These are phyloP conservation scores for Atractiella rhizophila DNA, from an alignment of 768 basidiomycete species.

Conservation along the genomic window DNA sequence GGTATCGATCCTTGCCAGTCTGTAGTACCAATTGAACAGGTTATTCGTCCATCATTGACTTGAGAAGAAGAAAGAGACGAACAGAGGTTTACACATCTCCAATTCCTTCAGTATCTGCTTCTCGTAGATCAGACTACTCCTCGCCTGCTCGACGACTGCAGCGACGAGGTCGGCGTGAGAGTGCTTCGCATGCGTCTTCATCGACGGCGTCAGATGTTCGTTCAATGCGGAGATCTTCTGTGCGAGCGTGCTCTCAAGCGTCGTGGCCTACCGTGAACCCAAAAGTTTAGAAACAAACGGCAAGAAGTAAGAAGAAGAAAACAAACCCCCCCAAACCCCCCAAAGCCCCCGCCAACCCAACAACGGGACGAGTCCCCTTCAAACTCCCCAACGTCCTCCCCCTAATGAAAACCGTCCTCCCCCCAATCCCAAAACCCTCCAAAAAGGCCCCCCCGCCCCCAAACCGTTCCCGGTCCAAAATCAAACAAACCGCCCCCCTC, in stretches of 20 bases:
- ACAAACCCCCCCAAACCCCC: conserved; percentile 77
- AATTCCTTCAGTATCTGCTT: conserved; percentile 64
- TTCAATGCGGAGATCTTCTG: conserved; percentile 80
- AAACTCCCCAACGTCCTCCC: conserved; percentile 68
- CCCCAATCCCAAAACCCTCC: conserved; percentile 81
- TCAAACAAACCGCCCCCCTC: neutral
- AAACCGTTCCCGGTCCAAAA: conserved; percentile 36
- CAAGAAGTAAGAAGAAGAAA: neutral
- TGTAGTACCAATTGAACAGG: no score
- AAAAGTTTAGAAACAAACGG: neutral
- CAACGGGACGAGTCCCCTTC: conserved; percentile 60
- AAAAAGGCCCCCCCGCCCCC: conserved; percentile 67
- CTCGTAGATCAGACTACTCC: conserved; percentile 76
- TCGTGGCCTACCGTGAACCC: conserved; percentile 82
- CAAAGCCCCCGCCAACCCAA: conserved; percentile 66
- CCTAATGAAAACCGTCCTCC: conserved; percentile 78
- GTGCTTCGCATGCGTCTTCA: conserved; percentile 56
- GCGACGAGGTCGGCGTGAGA: conserved; percentile 77
- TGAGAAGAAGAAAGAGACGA: no score
- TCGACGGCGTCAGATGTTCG: conserved; percentile 63
- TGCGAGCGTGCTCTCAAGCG: conserved; percentile 61
- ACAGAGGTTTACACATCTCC: no score
- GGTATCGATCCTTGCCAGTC: no score
- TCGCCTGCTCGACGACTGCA: conserved; percentile 73
- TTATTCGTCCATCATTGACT: no score